Conservation (phyloP, 768 basidiomycete species). For the Termitomyces sp. region DNA sequence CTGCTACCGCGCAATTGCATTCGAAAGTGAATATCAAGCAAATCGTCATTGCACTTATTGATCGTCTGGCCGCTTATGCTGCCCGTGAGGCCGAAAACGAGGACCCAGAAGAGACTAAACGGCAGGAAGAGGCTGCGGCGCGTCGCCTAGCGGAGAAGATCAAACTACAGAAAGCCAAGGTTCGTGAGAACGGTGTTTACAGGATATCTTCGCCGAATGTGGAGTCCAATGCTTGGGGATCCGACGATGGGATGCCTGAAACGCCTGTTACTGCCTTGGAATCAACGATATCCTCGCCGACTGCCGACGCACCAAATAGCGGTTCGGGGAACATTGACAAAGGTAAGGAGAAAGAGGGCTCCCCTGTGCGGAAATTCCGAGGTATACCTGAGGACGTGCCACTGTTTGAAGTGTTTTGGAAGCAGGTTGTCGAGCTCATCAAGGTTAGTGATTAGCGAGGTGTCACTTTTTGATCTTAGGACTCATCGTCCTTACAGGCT, state of each 20-base stretch:
- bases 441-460: constrained; percentile 47
- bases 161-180: constrained; percentile 61
- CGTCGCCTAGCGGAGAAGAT: constrained; percentile 85
- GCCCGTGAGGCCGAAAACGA: constrained; percentile 97
- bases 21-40: constrained; percentile 98
- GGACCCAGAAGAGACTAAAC: constrained; percentile 89
- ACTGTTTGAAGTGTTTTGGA: constrained; percentile 98
- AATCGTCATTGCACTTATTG: constrained; percentile 96
- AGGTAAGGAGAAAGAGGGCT: constrained; percentile 57
- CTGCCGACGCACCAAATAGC: constrained; percentile 19
- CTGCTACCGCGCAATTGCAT: constrained; percentile 93
- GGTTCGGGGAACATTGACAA: constrained; percentile 29
- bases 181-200: constrained; percentile 45
- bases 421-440: constrained; percentile 95
- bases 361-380: constrained; percentile 75
- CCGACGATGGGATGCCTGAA: constrained; percentile 28
- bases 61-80: constrained; percentile 92
- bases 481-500: constrained; percentile 45
- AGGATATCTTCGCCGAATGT: constrained; percentile 27
- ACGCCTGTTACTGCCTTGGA: constrained; percentile 25
- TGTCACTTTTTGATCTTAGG: neutral
- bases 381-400: constrained; percentile 94
- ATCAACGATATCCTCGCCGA: constrained; percentile 22
- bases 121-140: constrained; percentile 91
- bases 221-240: constrained; percentile 42